Percentiles rank a stretch among this genome's conserved stretches.
phyloP scores from a whole-genome alignment of 2,329 filamentous ascomycete genomes.

The Diaporthe vaccinii region DNA sequence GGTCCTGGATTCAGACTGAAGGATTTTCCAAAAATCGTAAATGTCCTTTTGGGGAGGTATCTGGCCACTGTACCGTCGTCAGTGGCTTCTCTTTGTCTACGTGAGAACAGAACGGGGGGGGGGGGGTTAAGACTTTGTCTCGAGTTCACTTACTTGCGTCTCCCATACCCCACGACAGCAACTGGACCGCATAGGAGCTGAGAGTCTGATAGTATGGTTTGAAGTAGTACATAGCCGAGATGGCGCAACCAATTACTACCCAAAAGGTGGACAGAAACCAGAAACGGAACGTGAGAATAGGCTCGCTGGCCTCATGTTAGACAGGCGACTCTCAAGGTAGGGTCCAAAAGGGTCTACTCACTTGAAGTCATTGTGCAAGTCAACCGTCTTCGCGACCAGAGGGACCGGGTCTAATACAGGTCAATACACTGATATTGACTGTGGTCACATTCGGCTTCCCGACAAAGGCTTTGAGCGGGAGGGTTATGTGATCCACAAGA shows the following conservation, averaged over 20 bases:
- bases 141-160: constrained; percentile 33
- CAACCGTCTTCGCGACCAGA: constrained; percentile 51
- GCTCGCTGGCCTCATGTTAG: constrained; percentile 44
- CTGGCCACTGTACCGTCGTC: constrained; percentile 41
- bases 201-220: constrained; percentile 49
- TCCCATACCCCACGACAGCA: constrained; percentile 51
- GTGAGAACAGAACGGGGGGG: too few species aligned
- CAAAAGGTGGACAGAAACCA: constrained; percentile 50
- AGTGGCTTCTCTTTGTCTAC: constrained; percentile 1
- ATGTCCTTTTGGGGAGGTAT: constrained; percentile 46
- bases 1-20: constrained; percentile 51
- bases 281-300: constrained; percentile 52
- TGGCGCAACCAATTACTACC: constrained; percentile 48
- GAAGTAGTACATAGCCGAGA: constrained; percentile 51
- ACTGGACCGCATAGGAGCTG: constrained; percentile 49
- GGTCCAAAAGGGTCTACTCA: constrained; percentile 31
- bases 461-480: neutral
- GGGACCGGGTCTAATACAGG: constrained; percentile 45
- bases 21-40: constrained; percentile 46
- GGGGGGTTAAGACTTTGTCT: neutral
- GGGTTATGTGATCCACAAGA: neutral
- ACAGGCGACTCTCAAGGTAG: neutral
- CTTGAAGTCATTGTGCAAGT: constrained; percentile 50
- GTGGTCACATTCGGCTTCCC: neutral
- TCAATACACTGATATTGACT: neutral